Percentiles rank a stretch among this genome's conserved stretches.
Conservation (phyloP, 2,329 filamentous ascomycete species). For the Aspergillus ibericus region DNA sequence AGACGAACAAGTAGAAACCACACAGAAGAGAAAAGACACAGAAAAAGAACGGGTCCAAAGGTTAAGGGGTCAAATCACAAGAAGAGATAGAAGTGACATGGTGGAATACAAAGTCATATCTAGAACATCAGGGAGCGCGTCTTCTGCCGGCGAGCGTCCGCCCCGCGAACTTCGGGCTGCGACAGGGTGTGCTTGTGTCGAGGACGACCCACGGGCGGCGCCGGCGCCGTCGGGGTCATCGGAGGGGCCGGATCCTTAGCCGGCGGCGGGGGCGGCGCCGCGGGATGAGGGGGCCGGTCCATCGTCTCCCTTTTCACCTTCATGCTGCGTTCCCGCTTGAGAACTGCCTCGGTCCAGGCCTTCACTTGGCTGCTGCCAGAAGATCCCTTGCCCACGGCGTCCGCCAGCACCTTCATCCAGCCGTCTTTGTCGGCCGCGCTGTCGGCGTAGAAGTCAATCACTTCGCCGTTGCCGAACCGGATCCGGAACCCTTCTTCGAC, state of each 20-base stretch:
- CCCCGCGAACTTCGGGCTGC: slow-evolving; percentile 38
- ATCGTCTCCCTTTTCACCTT: slow-evolving; percentile 32
- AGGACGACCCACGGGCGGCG: slow-evolving; percentile 30
- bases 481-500: slow-evolving; percentile 99
- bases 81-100: not conserved
- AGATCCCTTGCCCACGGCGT: slow-evolving; percentile 62
- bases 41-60: not conserved
- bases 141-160: slow-evolving; percentile 42
- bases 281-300: slow-evolving; percentile 25
- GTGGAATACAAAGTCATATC: slow-evolving; percentile 9
- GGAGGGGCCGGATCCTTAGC: slow-evolving; percentile 26
- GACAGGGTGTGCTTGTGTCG: slow-evolving; percentile 44
- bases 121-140: slow-evolving; percentile 45
- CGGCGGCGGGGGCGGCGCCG: slow-evolving; percentile 25
- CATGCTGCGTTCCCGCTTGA: slow-evolving; percentile 48
- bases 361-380: slow-evolving; percentile 48
- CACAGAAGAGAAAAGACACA: slow-evolving; percentile 4
- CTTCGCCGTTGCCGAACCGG: slow-evolving; percentile 95
- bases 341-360: slow-evolving; percentile 63
- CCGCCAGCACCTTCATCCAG: slow-evolving; percentile 87
- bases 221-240: slow-evolving; percentile 26
- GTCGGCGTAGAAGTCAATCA: slow-evolving; percentile 98
- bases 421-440: slow-evolving; percentile 82
- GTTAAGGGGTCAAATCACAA: not conserved
- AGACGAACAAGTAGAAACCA: slow-evolving; percentile 3